These are phyloP conservation scores for Trichosanthes truncata DNA, from an alignment of 306 rosid genomes.

Conservation along the genomic window DNA sequence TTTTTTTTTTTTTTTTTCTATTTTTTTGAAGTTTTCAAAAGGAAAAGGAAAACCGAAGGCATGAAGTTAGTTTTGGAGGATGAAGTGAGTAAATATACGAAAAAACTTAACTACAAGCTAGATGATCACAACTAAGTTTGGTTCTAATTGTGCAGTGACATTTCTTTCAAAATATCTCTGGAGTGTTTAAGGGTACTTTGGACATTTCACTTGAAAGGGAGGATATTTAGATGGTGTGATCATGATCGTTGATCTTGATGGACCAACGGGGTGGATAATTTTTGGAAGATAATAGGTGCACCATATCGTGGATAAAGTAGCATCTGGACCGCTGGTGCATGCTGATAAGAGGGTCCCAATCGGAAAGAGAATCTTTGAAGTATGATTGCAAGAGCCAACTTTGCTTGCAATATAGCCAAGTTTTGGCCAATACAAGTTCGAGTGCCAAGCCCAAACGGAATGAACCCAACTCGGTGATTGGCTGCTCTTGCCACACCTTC, in stretches of 20 bases:
- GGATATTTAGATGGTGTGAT: constrained; percentile 8
- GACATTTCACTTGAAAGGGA: constrained; percentile 17
- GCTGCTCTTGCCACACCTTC: constrained; percentile 78
- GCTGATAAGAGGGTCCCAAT: constrained; percentile 79
- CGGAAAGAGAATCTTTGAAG: constrained; percentile 73
- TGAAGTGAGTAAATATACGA: not conserved
- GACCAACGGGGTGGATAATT: constrained; percentile 7
- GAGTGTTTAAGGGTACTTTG: constrained; percentile 18
- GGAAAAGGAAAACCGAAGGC: not conserved
- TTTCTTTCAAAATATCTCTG: constrained; percentile 22
- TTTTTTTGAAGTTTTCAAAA: not conserved
- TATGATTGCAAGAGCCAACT: constrained; percentile 60
- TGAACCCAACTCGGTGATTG: constrained; percentile 67
- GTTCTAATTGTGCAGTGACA: not conserved
- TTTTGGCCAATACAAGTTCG: constrained; percentile 96
- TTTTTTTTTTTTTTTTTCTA: not conserved
- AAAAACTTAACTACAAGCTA: too few relatives aligned
- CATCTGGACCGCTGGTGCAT: constrained; percentile 95
- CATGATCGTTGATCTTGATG: constrained; percentile 19
- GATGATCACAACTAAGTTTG: not conserved
- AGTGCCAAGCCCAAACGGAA: constrained; percentile 79
- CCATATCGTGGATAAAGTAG: constrained; percentile 88
- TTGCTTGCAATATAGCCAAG: constrained; percentile 73
- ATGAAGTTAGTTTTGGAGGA: constrained; percentile 8
- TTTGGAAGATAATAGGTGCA: constrained; percentile 68